Conservation (phyloP, 306 rosid species). For the Prunus mongolica region DNA sequence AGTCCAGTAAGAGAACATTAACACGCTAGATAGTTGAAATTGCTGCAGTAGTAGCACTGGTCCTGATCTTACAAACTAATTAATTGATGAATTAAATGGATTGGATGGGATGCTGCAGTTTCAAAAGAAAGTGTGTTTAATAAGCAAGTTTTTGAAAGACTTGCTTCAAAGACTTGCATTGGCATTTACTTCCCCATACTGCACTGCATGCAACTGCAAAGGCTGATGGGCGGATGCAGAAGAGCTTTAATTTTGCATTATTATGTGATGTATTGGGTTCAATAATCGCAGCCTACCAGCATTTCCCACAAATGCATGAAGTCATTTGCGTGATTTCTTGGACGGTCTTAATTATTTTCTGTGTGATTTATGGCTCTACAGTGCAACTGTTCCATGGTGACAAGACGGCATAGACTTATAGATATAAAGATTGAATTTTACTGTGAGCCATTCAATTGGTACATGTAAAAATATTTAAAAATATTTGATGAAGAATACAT, state of each 20-base stretch:
- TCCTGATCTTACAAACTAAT: not conserved
- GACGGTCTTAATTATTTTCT: too few relatives aligned
- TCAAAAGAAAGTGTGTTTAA: not conserved
- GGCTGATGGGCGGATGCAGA: not conserved
- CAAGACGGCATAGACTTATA: not conserved
- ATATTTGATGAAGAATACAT: not conserved
- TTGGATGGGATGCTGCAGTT: not conserved
- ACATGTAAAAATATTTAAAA: not conserved
- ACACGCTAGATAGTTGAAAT: not conserved
- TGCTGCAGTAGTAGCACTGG: not conserved
- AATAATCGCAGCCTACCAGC: not conserved
- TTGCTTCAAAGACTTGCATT: constrained; percentile 2
- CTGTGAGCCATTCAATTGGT: not conserved
- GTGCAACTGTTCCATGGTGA: too few relatives aligned
- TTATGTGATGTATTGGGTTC: not conserved
- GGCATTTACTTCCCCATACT: not conserved
- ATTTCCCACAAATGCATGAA: not conserved
- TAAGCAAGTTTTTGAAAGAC: not conserved
- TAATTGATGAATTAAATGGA: not conserved
- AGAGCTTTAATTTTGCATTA: not conserved
- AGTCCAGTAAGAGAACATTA: too few relatives aligned
- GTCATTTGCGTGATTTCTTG: not conserved
- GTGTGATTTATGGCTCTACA: too few relatives aligned
- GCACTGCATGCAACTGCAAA: not conserved
- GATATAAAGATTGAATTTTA: not conserved